Percentiles rank a stretch among this genome's conserved stretches.
Evolutionary conservation across 2,329 filamentous ascomycete species (phyloP).

Genomic region (Capronia americana): DNA sequence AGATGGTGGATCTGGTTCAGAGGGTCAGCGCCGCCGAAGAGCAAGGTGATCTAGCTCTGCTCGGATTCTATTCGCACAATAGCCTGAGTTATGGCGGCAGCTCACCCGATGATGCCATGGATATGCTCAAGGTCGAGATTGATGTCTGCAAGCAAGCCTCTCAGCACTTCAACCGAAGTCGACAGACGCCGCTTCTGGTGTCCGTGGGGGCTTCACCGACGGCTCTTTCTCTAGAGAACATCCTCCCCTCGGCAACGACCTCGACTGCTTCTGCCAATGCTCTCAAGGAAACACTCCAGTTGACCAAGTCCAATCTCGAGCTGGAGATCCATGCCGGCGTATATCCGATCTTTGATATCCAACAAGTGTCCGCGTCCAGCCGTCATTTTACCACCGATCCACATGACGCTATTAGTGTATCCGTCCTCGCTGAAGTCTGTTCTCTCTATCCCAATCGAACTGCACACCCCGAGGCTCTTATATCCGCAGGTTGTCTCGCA

Average conservation of each 20-base stretch:
- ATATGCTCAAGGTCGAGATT: slow-evolving; percentile 67
- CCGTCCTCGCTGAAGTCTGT: slow-evolving; percentile 73
- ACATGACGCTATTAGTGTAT: slow-evolving; percentile 66
- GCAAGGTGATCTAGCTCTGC: slow-evolving; percentile 50
- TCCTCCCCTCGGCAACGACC: slow-evolving; percentile 47
- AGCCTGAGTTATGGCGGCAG: slow-evolving; percentile 68
- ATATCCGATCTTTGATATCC: slow-evolving; percentile 77
- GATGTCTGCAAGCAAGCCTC: slow-evolving; percentile 49
- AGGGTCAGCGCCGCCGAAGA: slow-evolving; percentile 42
- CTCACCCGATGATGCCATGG: slow-evolving; percentile 64
- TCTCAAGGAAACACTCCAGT: slow-evolving; percentile 31
- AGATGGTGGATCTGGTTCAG: slow-evolving; percentile 45
- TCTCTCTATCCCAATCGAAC: slow-evolving; percentile 67
- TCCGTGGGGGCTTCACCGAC: slow-evolving; percentile 81
- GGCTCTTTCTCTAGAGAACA: slow-evolving; percentile 69
- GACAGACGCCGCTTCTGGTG: slow-evolving; percentile 56
- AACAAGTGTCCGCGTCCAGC: slow-evolving; percentile 77
- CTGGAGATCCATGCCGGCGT: slow-evolving; percentile 79
- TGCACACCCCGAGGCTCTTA: slow-evolving; percentile 65
- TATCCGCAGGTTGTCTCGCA: slow-evolving; percentile 72
- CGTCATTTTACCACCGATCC: slow-evolving; percentile 47
- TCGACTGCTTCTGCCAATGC: slow-evolving; percentile 30
- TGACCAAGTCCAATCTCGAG: slow-evolving; percentile 48
- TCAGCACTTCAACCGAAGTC: slow-evolving; percentile 35
- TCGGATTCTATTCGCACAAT: slow-evolving; percentile 75